Base-by-base conservation (phyloP, 371 early-diverging fungal species). In the Chytridiales sp. region DNA sequence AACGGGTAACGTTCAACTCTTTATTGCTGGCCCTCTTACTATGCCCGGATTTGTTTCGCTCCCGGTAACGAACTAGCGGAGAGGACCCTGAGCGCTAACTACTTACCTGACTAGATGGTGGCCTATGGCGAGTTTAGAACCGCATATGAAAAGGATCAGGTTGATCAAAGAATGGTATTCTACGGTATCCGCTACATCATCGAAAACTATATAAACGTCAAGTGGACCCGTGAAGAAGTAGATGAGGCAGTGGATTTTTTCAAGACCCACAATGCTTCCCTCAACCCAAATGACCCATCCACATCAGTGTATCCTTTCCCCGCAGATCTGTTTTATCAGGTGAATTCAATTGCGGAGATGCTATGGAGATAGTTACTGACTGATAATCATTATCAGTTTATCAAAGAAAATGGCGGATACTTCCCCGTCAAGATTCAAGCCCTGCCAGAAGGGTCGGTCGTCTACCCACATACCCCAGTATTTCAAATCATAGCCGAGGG, bases 151-250 rank as follows among this genome's bases (percentile, higher is more conserved):
- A 76, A 81, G 36, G 88, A 88, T 66, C 34, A 62, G 0, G 52
- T 67, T 17, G 92, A 92, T 69, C 64, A 68, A 27, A 87, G 92
- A 46, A 77, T 90, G 26, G 81, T 90, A 49, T 85, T 86, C 51
- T 90, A 86, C 69, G 92, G 92, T n/a, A 79, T 91, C 13, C 84
- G 88, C 6, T 87, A 89, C 77, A 73, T 91, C 42, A 75, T 92
- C 39, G 88, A 89, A 53, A 73, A 81, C 47, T 87, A 88, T 64
- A 49, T 92, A 15, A 62, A 69, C 32, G 72, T 70, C 41, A 64
- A 59, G 44, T 91, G 87, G 87, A 87, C 88, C 0, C 32, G 69
- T 58, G 64, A 78, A 38, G 88, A 91, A 56, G 80, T 92, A 1
- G 77, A 79, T 6, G 47, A 65, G 35, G 82, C 87, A 1, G 84